Percentiles rank a stretch among this genome's conserved stretches.
phyloP scores from a whole-genome alignment of 495 filamentous ascomycete genomes.

The Aspergillus asperescens region DNA sequence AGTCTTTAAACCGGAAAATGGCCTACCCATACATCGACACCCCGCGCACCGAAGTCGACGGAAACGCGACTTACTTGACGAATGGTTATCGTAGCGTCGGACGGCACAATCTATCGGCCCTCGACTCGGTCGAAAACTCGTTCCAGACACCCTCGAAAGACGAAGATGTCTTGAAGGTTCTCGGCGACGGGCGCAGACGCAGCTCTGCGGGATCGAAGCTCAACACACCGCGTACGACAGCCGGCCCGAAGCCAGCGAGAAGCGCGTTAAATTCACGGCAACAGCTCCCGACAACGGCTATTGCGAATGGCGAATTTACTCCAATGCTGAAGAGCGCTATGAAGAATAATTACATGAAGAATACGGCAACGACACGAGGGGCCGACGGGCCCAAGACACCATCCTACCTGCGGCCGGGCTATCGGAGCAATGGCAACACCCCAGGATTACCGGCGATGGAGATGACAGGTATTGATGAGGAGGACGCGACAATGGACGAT shows the following conservation, averaged over 20 bases:
- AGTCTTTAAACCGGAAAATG: constrained; percentile 29
- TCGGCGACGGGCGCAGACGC: constrained; percentile 56
- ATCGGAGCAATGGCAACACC: constrained; percentile 57
- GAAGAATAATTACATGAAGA: constrained; percentile 65
- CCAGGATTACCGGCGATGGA: constrained; percentile 55
- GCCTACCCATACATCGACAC: constrained; percentile 63
- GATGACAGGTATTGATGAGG: constrained; percentile 63
- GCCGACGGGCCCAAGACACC: constrained; percentile 61
- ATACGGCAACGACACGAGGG: constrained; percentile 47
- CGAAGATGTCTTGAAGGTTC: constrained; percentile 61
- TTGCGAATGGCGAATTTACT: constrained; percentile 77
- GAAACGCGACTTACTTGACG: constrained; percentile 73
- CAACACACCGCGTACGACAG: constrained; percentile 62
- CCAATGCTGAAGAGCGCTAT: constrained; percentile 88
- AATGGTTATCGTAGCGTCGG: constrained; percentile 48
- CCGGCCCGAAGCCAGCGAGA: constrained; percentile 39
- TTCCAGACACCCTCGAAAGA: constrained; percentile 82
- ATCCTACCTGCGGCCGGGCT: constrained; percentile 54
- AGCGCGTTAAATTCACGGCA: constrained; percentile 59
- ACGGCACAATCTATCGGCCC: constrained; percentile 51
- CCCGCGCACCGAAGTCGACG: constrained; percentile 66
- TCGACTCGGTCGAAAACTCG: constrained; percentile 77
- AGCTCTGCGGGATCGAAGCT: constrained; percentile 48
- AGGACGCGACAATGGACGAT: constrained; percentile 53
- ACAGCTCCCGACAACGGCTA: constrained; percentile 55